These are phyloP conservation scores for Monilinia laxa DNA, from an alignment of 2,329 filamentous ascomycete genomes.

Conservation along the genomic window DNA sequence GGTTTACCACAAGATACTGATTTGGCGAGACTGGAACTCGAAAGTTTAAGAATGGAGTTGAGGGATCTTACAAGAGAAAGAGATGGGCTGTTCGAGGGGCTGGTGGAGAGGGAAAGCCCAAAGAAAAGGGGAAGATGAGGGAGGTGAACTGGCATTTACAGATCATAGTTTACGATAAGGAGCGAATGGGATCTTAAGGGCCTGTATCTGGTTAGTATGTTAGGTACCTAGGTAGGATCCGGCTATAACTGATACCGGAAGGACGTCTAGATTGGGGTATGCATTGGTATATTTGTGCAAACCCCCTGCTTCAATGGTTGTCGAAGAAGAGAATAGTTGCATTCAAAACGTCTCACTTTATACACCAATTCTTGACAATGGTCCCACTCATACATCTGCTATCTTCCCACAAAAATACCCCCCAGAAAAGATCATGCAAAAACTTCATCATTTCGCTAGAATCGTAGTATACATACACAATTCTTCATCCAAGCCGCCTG, in stretches of 20 bases:
- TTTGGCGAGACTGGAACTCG: constrained; percentile 68
- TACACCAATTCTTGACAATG: neutral
- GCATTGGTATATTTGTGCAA: neutral
- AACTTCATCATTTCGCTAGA: constrained; percentile 8
- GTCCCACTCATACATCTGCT: neutral
- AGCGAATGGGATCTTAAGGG: neutral
- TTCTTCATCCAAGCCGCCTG: neutral
- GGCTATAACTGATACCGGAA: neutral
- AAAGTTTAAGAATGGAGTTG: constrained; percentile 64
- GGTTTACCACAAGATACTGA: constrained; percentile 70
- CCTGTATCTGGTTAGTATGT: neutral
- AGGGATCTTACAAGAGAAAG: constrained; percentile 59
- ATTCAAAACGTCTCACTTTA: neutral
- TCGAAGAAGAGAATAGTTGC: neutral
- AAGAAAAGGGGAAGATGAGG: constrained; percentile 36
- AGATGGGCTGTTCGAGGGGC: constrained; percentile 71
- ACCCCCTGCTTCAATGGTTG: neutral
- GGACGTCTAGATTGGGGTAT: neutral
- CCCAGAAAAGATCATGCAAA: neutral
- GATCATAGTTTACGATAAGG: neutral
- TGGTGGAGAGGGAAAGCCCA: constrained; percentile 64
- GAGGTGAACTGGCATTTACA: neutral
- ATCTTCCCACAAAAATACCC: neutral
- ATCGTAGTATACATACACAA: constrained; percentile 18
- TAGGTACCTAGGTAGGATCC: neutral